Conservation (phyloP, 1,139 yeast species). For the Candida freyschussii region DNA sequence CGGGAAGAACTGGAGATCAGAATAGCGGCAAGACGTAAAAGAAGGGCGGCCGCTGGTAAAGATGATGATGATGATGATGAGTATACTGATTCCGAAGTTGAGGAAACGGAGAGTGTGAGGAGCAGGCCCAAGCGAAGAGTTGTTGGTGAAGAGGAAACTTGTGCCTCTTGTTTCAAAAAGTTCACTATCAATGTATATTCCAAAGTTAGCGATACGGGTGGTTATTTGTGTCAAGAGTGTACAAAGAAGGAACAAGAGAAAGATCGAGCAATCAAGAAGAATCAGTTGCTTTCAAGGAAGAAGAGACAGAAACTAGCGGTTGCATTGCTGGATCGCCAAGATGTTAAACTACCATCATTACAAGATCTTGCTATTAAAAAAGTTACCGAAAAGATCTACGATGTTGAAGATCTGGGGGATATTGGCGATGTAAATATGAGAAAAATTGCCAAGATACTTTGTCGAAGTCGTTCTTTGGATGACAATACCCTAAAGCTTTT, state of each 20-base stretch:
- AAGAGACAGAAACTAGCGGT: conserved; percentile 76
- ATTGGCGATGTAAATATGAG: conserved; percentile 63
- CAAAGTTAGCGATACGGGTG: conserved; percentile 40
- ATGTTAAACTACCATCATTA: conserved; percentile 58
- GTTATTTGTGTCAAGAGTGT: conserved; percentile 67
- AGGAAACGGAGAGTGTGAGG: conserved; percentile 28
- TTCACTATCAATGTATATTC: conserved; percentile 67
- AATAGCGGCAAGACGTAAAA: conserved; percentile 37
- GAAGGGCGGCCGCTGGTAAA: conserved; percentile 31
- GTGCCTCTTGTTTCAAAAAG: conserved; percentile 53
- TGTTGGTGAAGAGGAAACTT: conserved; percentile 46
- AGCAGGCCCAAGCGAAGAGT: conserved; percentile 19
- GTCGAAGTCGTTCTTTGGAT: conserved; percentile 75
- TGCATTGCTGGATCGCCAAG: conserved; percentile 70
- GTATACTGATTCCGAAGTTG: conserved; percentile 32
- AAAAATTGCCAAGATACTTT: conserved; percentile 68
- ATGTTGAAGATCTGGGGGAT: conserved; percentile 75
- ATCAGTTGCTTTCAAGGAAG: conserved; percentile 60
- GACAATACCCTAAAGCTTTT: conserved; percentile 69
- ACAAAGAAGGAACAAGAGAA: conserved; percentile 35
- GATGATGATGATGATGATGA: conserved; percentile 30
- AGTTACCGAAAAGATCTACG: conserved; percentile 69
- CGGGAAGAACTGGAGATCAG: conserved; percentile 33
- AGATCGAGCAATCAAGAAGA: conserved; percentile 44
- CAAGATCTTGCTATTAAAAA: conserved; percentile 76